Percentiles rank a stretch among this genome's conserved stretches.
Conservation (phyloP, 148 eudicot species). For the Nepenthes mirabilis region DNA sequence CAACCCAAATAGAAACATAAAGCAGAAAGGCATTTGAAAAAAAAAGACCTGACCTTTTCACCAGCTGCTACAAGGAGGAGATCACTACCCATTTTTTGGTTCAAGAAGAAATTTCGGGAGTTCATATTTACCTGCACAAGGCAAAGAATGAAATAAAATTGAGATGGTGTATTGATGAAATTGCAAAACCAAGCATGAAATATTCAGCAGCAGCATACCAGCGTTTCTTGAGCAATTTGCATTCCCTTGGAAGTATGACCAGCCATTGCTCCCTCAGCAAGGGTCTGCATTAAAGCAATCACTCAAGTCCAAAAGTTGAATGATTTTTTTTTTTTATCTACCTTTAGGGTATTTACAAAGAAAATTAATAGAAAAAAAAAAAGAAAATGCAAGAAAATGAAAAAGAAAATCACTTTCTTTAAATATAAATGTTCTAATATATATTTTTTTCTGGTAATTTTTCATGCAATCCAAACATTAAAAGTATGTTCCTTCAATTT, state of each 20-base stretch:
- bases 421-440: too few species aligned
- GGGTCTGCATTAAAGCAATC: conserved; percentile 34
- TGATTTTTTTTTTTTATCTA: too few species aligned
- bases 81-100: conserved; percentile 45
- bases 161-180: not conserved
- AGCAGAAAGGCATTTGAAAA: not conserved
- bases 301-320: not conserved
- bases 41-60: conserved; percentile 50
- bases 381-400: too few species aligned
- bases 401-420: too few species aligned
- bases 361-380: too few species aligned
- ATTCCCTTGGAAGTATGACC: conserved; percentile 77
- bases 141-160: not conserved
- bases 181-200: not conserved
- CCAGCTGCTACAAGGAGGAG: conserved; percentile 72
- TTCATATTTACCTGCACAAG: conserved; percentile 47
- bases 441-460: too few species aligned
- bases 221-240: conserved; percentile 69
- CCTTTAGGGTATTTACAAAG: too few species aligned
- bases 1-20: not conserved
- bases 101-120: conserved; percentile 30
- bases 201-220: conserved; percentile 35
- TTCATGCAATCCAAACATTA: too few species aligned
- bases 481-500: too few species aligned
- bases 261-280: conserved; percentile 79